A percentile compares a stretch with the other conserved stretches of the same genome.
These are phyloP conservation scores for Saccharum officinarum DNA, from an alignment of 176 grass and related monocot genomes.

Conservation along the genomic window DNA sequence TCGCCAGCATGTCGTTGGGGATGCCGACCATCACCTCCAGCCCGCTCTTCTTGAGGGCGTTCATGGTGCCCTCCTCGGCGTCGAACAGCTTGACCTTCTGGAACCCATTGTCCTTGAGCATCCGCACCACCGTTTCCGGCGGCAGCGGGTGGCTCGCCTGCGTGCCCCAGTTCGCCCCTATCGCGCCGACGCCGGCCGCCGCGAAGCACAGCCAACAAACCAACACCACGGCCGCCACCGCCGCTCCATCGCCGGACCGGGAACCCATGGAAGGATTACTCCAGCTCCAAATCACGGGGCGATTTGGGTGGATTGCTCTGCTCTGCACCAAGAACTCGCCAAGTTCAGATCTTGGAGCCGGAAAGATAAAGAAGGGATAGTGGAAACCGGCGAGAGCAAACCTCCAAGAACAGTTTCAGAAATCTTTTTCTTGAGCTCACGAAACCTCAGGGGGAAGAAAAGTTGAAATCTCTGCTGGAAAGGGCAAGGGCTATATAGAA, in stretches of 20 bases:
- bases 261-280: conserved; percentile 29
- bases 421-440: background rate
- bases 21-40: conserved; percentile 98
- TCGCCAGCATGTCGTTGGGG: conserved; percentile 80
- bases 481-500: background rate
- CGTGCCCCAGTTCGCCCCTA: conserved; percentile 97
- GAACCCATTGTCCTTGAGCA: conserved; percentile 89
- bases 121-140: conserved; percentile 74
- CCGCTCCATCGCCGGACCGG: conserved; percentile 4
- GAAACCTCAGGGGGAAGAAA: background rate
- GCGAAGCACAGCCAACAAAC: conserved; percentile 54
- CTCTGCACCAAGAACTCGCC: conserved; percentile 15
- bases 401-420: conserved; percentile 25
- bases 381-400: background rate
- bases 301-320: background rate
- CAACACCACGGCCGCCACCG: background rate
- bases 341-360: conserved; percentile 43
- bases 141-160: conserved; percentile 91
- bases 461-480: conserved; percentile 11
- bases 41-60: conserved; percentile 87
- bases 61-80: conserved; percentile 85
- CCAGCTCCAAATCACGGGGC: conserved; percentile 14
- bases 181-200: conserved; percentile 51
- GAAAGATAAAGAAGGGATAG: background rate
- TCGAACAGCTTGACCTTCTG: conserved; percentile 96